A percentile compares a stretch with the other conserved stretches of the same genome.
phyloP scores from a whole-genome alignment of 192 early-diverging fungal genomes.

The Linnemannia schmuckeri region DNA sequence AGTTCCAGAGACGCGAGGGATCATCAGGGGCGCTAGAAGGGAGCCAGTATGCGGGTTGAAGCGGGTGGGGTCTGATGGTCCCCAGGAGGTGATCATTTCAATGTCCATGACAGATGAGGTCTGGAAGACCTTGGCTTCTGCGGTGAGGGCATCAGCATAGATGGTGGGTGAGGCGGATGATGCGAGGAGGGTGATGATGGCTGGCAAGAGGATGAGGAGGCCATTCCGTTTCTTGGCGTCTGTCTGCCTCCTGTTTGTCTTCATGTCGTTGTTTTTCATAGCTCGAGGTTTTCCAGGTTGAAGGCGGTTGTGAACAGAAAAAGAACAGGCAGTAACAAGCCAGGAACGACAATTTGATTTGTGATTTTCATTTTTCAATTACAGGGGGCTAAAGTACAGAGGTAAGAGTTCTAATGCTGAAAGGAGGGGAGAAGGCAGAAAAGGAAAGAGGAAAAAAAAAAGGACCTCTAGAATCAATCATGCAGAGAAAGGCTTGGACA shows the following conservation, averaged over 20 bases:
- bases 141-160: neutral
- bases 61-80: slow-evolving; percentile 26
- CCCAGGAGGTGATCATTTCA: slow-evolving; percentile 38
- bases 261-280: neutral
- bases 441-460: neutral
- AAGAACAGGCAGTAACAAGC: neutral
- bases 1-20: slow-evolving; percentile 86
- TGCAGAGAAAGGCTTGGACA: neutral
- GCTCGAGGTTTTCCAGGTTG: neutral
- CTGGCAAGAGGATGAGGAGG: neutral
- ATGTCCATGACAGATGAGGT: slow-evolving; percentile 37
- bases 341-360: neutral
- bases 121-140: slow-evolving; percentile 7
- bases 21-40: slow-evolving; percentile 78
- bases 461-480: neutral
- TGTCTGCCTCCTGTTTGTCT: neutral
- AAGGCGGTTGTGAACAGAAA: neutral
- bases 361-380: neutral
- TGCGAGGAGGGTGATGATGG: neutral
- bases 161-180: neutral
- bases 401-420: neutral
- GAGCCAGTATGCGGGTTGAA: slow-evolving; percentile 60
- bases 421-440: neutral
- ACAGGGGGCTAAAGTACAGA: neutral
- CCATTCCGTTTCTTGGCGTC: neutral